Conservation (phyloP, 139 green algal genomes). For the Haematococcus lacustris region DNA sequence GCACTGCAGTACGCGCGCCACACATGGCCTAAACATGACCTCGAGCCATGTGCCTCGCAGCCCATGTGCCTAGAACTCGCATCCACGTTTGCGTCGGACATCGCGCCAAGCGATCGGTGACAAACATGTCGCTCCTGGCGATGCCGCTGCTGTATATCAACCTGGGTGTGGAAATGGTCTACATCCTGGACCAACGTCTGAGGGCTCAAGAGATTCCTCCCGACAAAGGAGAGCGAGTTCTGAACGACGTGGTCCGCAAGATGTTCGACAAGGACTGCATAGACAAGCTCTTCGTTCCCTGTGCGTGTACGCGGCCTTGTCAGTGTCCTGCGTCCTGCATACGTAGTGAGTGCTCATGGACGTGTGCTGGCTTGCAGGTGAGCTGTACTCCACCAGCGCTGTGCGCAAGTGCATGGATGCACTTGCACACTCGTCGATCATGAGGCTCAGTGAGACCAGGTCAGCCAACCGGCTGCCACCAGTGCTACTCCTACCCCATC, state of each 20-base stretch:
- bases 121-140: constrained; percentile 45
- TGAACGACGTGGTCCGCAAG: constrained; percentile 54
- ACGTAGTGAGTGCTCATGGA: too few relatives aligned
- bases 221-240: constrained; percentile 47
- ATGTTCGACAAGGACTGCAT: constrained; percentile 55
- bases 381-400: constrained; percentile 44
- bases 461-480: too few relatives aligned
- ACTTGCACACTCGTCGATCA: constrained; percentile 70
- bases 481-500: too few relatives aligned
- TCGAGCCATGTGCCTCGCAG: too few relatives aligned
- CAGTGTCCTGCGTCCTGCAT: too few relatives aligned
- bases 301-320: too few relatives aligned
- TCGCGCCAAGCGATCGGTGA: too few relatives aligned
- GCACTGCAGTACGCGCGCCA: too few relatives aligned
- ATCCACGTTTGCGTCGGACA: too few relatives aligned
- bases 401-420: constrained; percentile 58
- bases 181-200: constrained; percentile 68
- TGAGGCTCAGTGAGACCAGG: constrained; percentile 59
- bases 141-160: constrained; percentile 68
- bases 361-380: too few relatives aligned
- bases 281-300: constrained; percentile 49
- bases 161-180: constrained; percentile 65
- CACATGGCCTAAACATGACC: too few relatives aligned
- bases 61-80: too few relatives aligned
- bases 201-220: constrained; percentile 55